These are phyloP conservation scores for Penicillium antarcticum DNA, from an alignment of 495 filamentous ascomycete species.

Conservation along the genomic window DNA sequence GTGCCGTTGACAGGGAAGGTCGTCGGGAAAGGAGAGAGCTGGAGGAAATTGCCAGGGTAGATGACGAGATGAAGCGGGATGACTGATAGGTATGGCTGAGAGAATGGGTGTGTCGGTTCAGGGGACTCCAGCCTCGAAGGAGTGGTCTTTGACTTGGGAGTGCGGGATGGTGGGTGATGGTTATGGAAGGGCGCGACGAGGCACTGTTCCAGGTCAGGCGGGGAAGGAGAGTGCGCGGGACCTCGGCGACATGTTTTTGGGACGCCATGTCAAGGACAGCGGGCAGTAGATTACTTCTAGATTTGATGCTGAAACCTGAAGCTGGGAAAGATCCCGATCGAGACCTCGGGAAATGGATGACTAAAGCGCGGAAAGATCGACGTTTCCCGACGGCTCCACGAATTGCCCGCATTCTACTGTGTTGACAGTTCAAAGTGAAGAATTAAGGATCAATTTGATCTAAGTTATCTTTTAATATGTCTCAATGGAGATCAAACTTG, in stretches of 20 bases:
- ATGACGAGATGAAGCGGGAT: slow-evolving; percentile 22
- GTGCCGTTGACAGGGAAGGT: slow-evolving; percentile 10
- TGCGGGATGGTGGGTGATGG: slow-evolving; percentile 27
- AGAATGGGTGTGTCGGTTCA: slow-evolving; percentile 22
- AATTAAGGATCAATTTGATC: slow-evolving; percentile 9
- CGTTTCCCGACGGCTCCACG: slow-evolving; percentile 10
- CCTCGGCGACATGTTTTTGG: slow-evolving; percentile 36
- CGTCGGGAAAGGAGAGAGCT: slow-evolving; percentile 22
- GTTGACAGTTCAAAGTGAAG: not conserved
- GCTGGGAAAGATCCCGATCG: slow-evolving; percentile 6
- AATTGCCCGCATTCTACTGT: not conserved
- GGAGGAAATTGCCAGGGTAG: slow-evolving; percentile 8
- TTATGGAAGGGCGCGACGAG: slow-evolving; percentile 33
- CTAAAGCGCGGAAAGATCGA: slow-evolving; percentile 24
- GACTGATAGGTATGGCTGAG: slow-evolving; percentile 7
- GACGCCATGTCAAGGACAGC: slow-evolving; percentile 26
- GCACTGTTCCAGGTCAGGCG: slow-evolving; percentile 45
- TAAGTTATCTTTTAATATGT: not conserved
- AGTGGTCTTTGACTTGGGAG: slow-evolving; percentile 24
- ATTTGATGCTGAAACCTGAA: not conserved
- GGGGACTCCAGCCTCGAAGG: slow-evolving; percentile 21
- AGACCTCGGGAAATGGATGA: slow-evolving; percentile 12
- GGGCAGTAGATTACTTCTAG: not conserved
- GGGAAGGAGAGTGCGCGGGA: slow-evolving; percentile 40
- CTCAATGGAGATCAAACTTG: not conserved